phyloP scores from a whole-genome alignment of 805 yeast species.

The Metschnikowia baotianmanensis region DNA sequence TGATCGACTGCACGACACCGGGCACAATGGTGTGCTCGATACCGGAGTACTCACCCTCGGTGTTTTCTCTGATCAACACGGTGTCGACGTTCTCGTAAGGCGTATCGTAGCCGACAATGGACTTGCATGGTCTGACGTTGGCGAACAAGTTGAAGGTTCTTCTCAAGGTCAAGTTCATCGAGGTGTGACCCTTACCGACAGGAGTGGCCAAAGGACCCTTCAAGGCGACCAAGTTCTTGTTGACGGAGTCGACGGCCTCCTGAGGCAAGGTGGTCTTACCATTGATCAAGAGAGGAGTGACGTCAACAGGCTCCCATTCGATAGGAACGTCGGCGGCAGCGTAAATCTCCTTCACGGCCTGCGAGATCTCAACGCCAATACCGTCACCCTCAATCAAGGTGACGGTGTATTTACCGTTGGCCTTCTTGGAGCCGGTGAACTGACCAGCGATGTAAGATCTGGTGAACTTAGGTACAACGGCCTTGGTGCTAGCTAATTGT shows the following conservation, averaged over 20 bases:
- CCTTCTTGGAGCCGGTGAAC: slow-evolving; percentile 60
- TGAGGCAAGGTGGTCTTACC: slow-evolving; percentile 93
- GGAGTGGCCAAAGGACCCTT: slow-evolving; percentile 99
- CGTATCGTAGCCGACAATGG: slow-evolving; percentile 90
- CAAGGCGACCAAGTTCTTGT: slow-evolving; percentile 89
- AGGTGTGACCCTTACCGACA: slow-evolving; percentile 97
- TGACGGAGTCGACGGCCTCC: slow-evolving; percentile 88
- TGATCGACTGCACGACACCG: slow-evolving; percentile 97
- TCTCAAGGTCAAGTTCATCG: slow-evolving; percentile 95
- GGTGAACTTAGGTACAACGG: slow-evolving; percentile 24
- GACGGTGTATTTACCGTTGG: slow-evolving; percentile 86
- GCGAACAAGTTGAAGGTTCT: slow-evolving; percentile 96
- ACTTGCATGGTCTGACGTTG: slow-evolving; percentile 95
- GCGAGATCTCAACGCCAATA: slow-evolving; percentile 93
- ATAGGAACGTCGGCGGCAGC: slow-evolving; percentile 94
- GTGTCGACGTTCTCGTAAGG: slow-evolving; percentile 89
- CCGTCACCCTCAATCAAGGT: slow-evolving; percentile 99
- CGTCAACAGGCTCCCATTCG: slow-evolving; percentile 96
- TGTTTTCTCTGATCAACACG: slow-evolving; percentile 96
- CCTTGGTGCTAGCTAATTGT: slow-evolving; percentile 20
- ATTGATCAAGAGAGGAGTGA: slow-evolving; percentile 85
- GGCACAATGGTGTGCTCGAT: slow-evolving; percentile 97
- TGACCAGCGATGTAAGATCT: slow-evolving; percentile 59
- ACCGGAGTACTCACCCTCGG: slow-evolving; percentile 99
- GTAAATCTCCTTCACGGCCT: slow-evolving; percentile 90